Percentiles rank a stretch among this genome's conserved stretches.
Conservation (phyloP, 495 filamentous ascomycete genomes). For the Zalerion maritima region DNA sequence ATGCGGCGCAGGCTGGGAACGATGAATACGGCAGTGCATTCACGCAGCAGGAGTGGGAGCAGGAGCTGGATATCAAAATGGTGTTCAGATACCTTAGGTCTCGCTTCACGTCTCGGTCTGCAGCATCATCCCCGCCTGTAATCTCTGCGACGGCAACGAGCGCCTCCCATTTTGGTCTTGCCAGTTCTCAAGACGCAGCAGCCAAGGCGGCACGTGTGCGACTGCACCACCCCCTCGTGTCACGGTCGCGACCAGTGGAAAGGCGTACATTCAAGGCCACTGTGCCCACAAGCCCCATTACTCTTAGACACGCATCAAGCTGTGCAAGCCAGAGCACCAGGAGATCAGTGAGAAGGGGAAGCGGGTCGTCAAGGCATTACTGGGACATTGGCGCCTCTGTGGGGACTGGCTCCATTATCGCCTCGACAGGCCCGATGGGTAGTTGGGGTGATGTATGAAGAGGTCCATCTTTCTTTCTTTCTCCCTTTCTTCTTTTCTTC, state of each 20-base stretch:
- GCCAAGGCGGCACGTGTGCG: conserved; percentile 70
- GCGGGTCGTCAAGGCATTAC: conserved; percentile 57
- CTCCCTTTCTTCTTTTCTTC: conserved; percentile 10
- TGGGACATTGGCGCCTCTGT: conserved; percentile 77
- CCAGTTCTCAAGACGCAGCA: conserved; percentile 46
- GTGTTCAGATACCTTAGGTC: conserved; percentile 75
- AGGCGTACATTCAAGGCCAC: conserved; percentile 37
- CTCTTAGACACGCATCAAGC: conserved; percentile 45
- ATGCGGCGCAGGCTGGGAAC: conserved; percentile 4
- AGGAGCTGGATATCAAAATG: conserved; percentile 67
- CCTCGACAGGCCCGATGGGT: conserved; percentile 48
- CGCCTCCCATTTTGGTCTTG: conserved; percentile 28
- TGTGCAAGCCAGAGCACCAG: conserved; percentile 72
- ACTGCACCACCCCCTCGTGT: conserved; percentile 72
- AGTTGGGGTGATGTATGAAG: conserved; percentile 57
- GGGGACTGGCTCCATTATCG: conserved; percentile 55
- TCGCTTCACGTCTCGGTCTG: conserved; percentile 44
- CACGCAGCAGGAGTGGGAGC: conserved; percentile 72
- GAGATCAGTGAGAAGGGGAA: conserved; percentile 41
- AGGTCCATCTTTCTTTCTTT: conserved; percentile 9
- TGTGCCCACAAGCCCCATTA: conserved; percentile 28
- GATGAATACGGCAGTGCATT: conserved; percentile 14
- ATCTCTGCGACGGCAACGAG: conserved; percentile 22
- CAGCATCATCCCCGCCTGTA: conserved; percentile 19
- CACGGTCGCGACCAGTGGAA: conserved; percentile 36